Evolutionary conservation across 371 early-diverging fungal species (phyloP).

Genomic region (Mycotypha africana): DNA sequence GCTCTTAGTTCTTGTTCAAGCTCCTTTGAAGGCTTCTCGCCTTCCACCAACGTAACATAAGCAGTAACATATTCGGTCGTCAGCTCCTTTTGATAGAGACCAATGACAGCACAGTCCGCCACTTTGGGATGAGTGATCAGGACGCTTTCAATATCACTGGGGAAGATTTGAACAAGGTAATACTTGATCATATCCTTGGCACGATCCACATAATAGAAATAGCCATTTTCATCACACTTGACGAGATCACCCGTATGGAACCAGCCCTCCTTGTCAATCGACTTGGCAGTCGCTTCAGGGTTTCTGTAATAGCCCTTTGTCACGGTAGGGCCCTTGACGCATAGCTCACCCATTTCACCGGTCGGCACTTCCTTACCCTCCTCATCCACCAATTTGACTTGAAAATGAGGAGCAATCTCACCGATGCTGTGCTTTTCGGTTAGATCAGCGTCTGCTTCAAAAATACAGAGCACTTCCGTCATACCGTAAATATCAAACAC

Average conservation of each 20-base stretch:
- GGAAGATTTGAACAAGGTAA: slow-evolving; percentile 20
- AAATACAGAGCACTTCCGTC: slow-evolving; percentile 44
- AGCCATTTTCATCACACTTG: slow-evolving; percentile 40
- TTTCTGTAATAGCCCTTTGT: slow-evolving; percentile 59
- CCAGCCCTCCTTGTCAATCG: slow-evolving; percentile 60
- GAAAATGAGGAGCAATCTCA: background rate
- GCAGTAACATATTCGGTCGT: slow-evolving; percentile 71
- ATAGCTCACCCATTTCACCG: slow-evolving; percentile 55
- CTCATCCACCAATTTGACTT: background rate
- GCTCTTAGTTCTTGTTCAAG: too few species aligned
- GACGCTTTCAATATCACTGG: slow-evolving; percentile 5
- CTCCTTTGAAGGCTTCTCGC: too few species aligned
- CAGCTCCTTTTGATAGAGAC: slow-evolving; percentile 36
- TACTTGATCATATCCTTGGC: slow-evolving; percentile 64
- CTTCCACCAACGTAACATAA: slow-evolving; percentile 47
- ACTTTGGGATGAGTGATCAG: slow-evolving; percentile 52
- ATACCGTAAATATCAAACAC: slow-evolving; percentile 60
- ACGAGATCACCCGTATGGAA: slow-evolving; percentile 77
- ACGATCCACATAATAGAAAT: slow-evolving; percentile 53
- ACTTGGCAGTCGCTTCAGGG: slow-evolving; percentile 45
- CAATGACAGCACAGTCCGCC: slow-evolving; percentile 65
- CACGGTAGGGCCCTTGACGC: slow-evolving; percentile 67
- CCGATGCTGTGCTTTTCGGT: background rate
- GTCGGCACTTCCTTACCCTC: slow-evolving; percentile 12
- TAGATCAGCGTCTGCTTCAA: background rate